These are phyloP conservation scores for Grosmannia serpens DNA, from an alignment of 2,329 filamentous ascomycete genomes.

Conservation along the genomic window DNA sequence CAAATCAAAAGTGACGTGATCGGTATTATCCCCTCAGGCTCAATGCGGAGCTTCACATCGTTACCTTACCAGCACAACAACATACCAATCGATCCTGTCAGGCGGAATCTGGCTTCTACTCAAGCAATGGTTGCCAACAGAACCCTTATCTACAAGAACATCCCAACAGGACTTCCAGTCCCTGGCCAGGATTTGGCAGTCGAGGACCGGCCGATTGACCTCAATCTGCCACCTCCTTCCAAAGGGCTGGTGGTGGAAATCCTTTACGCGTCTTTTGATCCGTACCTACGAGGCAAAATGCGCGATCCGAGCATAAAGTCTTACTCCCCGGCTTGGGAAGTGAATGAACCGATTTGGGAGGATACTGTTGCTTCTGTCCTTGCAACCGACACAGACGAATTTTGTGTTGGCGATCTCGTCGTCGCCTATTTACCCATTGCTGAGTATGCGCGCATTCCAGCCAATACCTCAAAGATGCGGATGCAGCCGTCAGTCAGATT, in stretches of 20 bases:
- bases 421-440: slow-evolving; percentile 46
- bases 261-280: slow-evolving; percentile 68
- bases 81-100: too few relatives aligned
- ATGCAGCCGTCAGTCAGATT: slow-evolving; percentile 33
- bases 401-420: slow-evolving; percentile 57
- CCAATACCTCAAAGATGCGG: slow-evolving; percentile 21
- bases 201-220: slow-evolving; percentile 57
- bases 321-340: slow-evolving; percentile 51
- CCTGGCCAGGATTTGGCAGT: slow-evolving; percentile 58
- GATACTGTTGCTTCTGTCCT: slow-evolving; percentile 55
- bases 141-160: slow-evolving; percentile 59
- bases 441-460: slow-evolving; percentile 51
- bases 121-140: slow-evolving; percentile 42
- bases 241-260: slow-evolving; percentile 61
- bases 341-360: slow-evolving; percentile 55
- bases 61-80: too few relatives aligned
- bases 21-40: not conserved
- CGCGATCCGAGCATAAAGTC: slow-evolving; percentile 52
- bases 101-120: not conserved
- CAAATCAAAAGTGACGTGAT: not conserved
- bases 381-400: slow-evolving; percentile 50
- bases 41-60: too few relatives aligned
- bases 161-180: slow-evolving; percentile 56
- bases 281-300: slow-evolving; percentile 76
- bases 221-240: slow-evolving; percentile 40